Evolutionary conservation across 176 grass and related monocot genomes (phyloP).

Genomic region (Raddia distichophylla): DNA sequence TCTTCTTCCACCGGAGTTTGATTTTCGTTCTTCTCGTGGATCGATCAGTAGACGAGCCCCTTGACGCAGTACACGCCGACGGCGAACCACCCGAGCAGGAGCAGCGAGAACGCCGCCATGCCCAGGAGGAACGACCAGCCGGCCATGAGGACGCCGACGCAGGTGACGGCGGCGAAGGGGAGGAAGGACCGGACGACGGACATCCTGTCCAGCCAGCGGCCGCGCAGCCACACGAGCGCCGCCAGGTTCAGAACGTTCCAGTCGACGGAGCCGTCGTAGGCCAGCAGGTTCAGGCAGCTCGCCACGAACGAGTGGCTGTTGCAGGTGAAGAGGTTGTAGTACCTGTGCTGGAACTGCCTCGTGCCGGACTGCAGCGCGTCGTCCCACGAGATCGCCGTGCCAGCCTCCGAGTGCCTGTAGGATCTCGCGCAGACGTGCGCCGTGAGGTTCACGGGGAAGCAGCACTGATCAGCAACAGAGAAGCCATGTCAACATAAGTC

Average conservation of each 20-base stretch:
- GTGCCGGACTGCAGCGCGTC: conserved; percentile 51
- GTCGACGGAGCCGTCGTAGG: conserved; percentile 51
- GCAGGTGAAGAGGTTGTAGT: conserved; percentile 87
- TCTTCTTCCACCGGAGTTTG: not conserved
- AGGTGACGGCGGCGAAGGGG: conserved; percentile 53
- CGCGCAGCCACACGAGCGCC: conserved; percentile 62
- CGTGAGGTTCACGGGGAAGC: conserved; percentile 64
- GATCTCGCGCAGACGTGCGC: conserved; percentile 55
- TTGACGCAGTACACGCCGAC: conserved; percentile 65
- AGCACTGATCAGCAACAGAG: conserved; percentile 53
- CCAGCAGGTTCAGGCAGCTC: conserved; percentile 68
- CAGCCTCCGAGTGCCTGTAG: conserved; percentile 63
- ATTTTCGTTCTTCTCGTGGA: not conserved
- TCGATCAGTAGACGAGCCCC: conserved; percentile 52
- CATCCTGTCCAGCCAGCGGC: conserved; percentile 61
- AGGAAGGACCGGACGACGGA: conserved; percentile 56
- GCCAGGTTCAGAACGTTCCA: conserved; percentile 72
- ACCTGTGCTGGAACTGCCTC: conserved; percentile 74
- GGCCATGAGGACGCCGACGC: conserved; percentile 62
- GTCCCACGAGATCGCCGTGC: conserved; percentile 74
- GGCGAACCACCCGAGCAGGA: conserved; percentile 72
- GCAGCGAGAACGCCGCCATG: conserved; percentile 63
- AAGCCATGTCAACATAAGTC: not conserved
- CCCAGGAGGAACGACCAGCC: conserved; percentile 77
- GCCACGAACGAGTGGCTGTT: conserved; percentile 77